phyloP scores from a whole-genome alignment of 352 stramenopile genomes.

The Chrysophaeum taylorii region DNA sequence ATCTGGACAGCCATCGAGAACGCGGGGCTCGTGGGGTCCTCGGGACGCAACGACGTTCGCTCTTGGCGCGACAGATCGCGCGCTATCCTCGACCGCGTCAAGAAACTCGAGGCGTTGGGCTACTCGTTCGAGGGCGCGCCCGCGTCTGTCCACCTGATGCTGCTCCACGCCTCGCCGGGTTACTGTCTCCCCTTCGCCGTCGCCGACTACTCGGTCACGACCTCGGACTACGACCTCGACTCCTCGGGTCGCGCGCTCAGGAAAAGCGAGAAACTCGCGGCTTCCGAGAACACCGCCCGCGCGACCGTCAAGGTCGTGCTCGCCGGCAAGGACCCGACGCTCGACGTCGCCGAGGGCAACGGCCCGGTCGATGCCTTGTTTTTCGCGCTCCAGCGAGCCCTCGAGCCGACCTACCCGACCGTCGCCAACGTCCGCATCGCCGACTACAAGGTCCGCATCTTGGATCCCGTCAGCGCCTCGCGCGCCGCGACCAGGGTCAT shows the following conservation, averaged over 20 bases:
- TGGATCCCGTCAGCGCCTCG: slow-evolving; percentile 56
- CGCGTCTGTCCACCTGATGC: slow-evolving; percentile 59
- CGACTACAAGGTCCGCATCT: slow-evolving; percentile 68
- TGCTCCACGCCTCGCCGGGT: slow-evolving; percentile 49
- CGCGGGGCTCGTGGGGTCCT: slow-evolving; percentile 30
- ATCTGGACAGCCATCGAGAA: slow-evolving; percentile 56
- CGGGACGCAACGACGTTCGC: too few relatives aligned
- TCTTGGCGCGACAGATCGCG: slow-evolving; percentile 30
- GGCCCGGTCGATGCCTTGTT: slow-evolving; percentile 58
- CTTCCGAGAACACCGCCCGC: slow-evolving; percentile 28
- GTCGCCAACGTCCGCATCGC: slow-evolving; percentile 47
- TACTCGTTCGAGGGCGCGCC: slow-evolving; percentile 67
- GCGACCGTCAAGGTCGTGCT: slow-evolving; percentile 47
- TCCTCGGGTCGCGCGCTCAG: slow-evolving; percentile 41
- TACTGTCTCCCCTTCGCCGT: slow-evolving; percentile 59
- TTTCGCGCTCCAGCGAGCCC: slow-evolving; percentile 46
- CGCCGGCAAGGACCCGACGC: slow-evolving; percentile 11
- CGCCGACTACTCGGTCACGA: slow-evolving; percentile 50
- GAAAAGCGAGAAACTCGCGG: slow-evolving; percentile 27
- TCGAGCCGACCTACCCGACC: slow-evolving; percentile 45
- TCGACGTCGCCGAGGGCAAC: slow-evolving; percentile 52
- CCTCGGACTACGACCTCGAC: slow-evolving; percentile 39
- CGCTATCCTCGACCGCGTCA: slow-evolving; percentile 54
- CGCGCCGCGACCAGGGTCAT: slow-evolving; percentile 47
- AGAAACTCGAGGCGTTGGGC: slow-evolving; percentile 52